Base-by-base conservation (phyloP, 2,329 filamentous ascomycete genomes). In the Arthroderma uncinatum region DNA sequence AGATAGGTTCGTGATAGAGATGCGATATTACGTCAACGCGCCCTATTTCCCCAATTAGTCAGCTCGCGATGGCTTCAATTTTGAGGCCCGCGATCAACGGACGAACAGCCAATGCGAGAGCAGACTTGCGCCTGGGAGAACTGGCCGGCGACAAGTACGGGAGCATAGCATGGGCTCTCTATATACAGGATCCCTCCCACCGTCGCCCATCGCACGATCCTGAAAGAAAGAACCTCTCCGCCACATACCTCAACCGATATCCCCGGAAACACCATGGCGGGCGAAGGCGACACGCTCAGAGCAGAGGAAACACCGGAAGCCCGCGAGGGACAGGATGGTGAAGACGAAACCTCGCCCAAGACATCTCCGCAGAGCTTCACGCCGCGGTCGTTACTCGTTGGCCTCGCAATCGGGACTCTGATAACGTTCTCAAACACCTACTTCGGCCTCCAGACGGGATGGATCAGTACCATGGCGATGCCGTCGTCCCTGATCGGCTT, bases 341-440 rank as follows among this genome's bases (percentile, higher is more conserved):
- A 33, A 16, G 47, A 50, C 5, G 25, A 50, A 33, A 25, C 10
- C 23, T 25, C 50, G 14, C 33, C 19, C 50, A 14, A 37, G 16
- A 67, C 67, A 30, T 69, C 70, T 34, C 62, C 70, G 16, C 71
- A 73, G 60, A 90, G 89, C 74, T 96, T 98, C 73, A 97, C 93
- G 0, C 58, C 85, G 25, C 85, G 93, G 57, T 89, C 89, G 54
- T 79, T 97, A 39, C 68, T 83, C 4, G 89, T 88, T 28, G 93
- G 93, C 14, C 77, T 95, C 4, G 75, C 82, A 2, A 93, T 98
- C 61, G 93, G 93, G 40, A 82, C 93, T 3, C 78, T 97, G 57
- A 95, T 97, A 66, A 93, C 88, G 68, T 95, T 95, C 70, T 94
- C 89, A 55, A 98, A 98, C 69, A 96, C 94, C 78, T 98, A 97